A percentile compares a stretch with the other conserved stretches of the same genome.
Conservation (phyloP, 2,329 filamentous ascomycete species). For the Xylaria digitata region DNA sequence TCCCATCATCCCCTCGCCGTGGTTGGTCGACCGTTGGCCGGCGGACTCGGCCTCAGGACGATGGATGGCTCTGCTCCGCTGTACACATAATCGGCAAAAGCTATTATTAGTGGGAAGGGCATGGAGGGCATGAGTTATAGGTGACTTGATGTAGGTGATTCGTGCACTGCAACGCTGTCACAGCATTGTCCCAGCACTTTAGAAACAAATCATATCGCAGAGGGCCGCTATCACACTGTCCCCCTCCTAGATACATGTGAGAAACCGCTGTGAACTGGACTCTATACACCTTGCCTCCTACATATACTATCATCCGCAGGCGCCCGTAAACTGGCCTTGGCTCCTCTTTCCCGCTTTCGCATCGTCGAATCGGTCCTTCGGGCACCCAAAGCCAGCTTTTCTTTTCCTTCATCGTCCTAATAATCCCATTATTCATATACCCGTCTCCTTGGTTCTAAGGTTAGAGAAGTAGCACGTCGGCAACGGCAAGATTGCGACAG, state of each 20-base stretch:
- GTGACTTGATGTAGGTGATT: constrained; percentile 43
- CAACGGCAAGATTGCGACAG: constrained; percentile 49
- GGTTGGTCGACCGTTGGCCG: constrained; percentile 43
- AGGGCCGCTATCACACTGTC: constrained; percentile 47
- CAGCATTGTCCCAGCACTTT: constrained; percentile 42
- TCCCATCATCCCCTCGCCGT: constrained; percentile 43
- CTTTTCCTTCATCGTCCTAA: constrained; percentile 39
- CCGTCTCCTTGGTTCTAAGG: constrained; percentile 46
- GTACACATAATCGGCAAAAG: constrained; percentile 37
- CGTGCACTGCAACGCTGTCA: constrained; percentile 41
- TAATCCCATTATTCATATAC: constrained; percentile 48
- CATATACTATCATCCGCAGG: constrained; percentile 49
- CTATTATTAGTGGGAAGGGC: constrained; percentile 49
- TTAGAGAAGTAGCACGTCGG: constrained; percentile 48
- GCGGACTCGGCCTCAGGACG: constrained; percentile 33
- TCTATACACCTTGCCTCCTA: constrained; percentile 36
- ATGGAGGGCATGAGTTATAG: constrained; percentile 36
- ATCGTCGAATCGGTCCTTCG: constrained; percentile 46
- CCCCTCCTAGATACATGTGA: constrained; percentile 42
- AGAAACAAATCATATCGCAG: constrained; percentile 51
- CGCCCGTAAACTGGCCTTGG: constrained; percentile 45
- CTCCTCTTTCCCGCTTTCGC: constrained; percentile 49
- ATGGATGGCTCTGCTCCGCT: constrained; percentile 31
- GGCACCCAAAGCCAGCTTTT: constrained; percentile 46
- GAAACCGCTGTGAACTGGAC: constrained; percentile 39